phyloP scores from a whole-genome alignment of 2,329 filamentous ascomycete species.

The Mycocentrospora acerina region DNA sequence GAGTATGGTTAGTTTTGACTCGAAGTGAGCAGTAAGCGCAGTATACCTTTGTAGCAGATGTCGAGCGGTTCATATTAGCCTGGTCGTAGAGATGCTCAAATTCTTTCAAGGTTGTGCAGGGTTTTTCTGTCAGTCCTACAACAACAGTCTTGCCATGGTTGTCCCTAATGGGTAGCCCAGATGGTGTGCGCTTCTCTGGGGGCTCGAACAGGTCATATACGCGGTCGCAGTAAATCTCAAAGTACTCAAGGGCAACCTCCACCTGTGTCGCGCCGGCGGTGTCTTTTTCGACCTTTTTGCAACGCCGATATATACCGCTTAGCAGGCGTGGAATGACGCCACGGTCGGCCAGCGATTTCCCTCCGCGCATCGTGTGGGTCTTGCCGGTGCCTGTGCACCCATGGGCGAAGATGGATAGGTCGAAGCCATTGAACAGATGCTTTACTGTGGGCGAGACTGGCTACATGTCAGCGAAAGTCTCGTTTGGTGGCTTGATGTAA shows the following conservation, averaged over 20 bases:
- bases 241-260: slow-evolving; percentile 79
- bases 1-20: slow-evolving; percentile 1
- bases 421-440: slow-evolving; percentile 81
- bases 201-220: slow-evolving; percentile 89
- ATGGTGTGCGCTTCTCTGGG: slow-evolving; percentile 79
- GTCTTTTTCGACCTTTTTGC: slow-evolving; percentile 83
- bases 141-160: slow-evolving; percentile 86
- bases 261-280: slow-evolving; percentile 69
- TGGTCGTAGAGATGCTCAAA: slow-evolving; percentile 90
- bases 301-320: slow-evolving; percentile 80
- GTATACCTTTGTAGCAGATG: slow-evolving; percentile 75
- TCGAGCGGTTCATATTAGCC: slow-evolving; percentile 86
- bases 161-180: slow-evolving; percentile 79
- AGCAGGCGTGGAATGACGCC: slow-evolving; percentile 85
- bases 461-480: slow-evolving; percentile 18
- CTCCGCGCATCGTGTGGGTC: slow-evolving; percentile 94
- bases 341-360: slow-evolving; percentile 79
- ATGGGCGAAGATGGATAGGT: slow-evolving; percentile 80
- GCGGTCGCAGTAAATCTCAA: slow-evolving; percentile 97
- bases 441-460: slow-evolving; percentile 87
- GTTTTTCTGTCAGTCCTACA: slow-evolving; percentile 78
- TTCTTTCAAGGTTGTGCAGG: slow-evolving; percentile 82
- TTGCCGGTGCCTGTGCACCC: slow-evolving; percentile 93
- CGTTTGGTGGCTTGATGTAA: slow-evolving; percentile 1
- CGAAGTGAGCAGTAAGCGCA: neutral